Evolutionary conservation across 2,329 filamentous ascomycete species (phyloP).

Genomic region (Leptographium wingfieldii): DNA sequence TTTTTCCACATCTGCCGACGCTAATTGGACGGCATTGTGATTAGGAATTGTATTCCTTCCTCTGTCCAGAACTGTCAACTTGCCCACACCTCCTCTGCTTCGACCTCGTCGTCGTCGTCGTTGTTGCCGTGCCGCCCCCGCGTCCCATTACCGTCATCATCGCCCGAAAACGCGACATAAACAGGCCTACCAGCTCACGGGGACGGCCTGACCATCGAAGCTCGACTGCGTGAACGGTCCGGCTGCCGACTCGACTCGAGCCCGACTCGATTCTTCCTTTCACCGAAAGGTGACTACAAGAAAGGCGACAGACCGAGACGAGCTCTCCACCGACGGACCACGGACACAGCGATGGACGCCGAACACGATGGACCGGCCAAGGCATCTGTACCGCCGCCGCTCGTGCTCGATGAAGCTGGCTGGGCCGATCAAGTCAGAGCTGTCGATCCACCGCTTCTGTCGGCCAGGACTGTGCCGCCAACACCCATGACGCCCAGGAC

Average conservation of each 20-base stretch:
- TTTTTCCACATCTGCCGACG: too few relatives aligned
- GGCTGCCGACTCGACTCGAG: background rate
- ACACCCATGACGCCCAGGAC: conserved; percentile 15
- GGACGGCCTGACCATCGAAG: background rate
- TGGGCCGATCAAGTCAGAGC: background rate
- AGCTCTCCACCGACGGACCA: background rate
- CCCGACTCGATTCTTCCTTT: background rate
- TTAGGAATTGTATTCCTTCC: background rate
- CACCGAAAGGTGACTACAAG: background rate
- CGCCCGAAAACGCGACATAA: background rate
- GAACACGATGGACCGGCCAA: background rate
- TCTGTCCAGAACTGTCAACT: too few relatives aligned
- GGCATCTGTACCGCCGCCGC: background rate
- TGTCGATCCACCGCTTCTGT: too few relatives aligned
- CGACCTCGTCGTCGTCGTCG: too few relatives aligned
- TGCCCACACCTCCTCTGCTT: too few relatives aligned
- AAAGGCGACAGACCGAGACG: background rate
- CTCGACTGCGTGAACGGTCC: background rate
- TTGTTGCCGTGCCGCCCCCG: background rate
- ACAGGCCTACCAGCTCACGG: background rate
- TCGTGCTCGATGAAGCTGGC: background rate
- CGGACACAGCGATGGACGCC: background rate
- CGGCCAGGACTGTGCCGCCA: background rate
- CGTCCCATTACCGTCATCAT: background rate
- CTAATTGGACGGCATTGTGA: background rate